Conservation (phyloP, 352 stramenopile species). For the Pythium inflatum region DNA sequence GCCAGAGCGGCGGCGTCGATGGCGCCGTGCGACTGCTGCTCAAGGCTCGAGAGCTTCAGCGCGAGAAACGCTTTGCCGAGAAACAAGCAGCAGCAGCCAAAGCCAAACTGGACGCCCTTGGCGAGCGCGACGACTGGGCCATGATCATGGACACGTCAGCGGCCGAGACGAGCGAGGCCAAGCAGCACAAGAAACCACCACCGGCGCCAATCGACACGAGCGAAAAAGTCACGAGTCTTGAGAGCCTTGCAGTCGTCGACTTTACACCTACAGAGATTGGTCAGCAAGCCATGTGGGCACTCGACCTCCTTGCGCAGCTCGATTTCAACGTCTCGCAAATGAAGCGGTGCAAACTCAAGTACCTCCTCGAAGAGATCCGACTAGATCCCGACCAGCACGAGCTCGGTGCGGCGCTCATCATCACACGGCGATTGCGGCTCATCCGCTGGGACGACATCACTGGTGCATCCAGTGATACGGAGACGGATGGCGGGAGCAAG, state of each 20-base stretch:
- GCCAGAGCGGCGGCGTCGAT: constrained; percentile 62
- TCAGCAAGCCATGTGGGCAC: constrained; percentile 70
- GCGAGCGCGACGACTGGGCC: constrained; percentile 47
- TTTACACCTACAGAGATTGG: constrained; percentile 70
- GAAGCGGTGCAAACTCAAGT: constrained; percentile 76
- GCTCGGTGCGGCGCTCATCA: constrained; percentile 57
- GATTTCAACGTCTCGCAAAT: constrained; percentile 77
- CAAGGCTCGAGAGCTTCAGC: constrained; percentile 61
- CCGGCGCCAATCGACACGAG: constrained; percentile 36
- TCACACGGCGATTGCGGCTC: constrained; percentile 62
- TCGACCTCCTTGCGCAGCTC: constrained; percentile 66
- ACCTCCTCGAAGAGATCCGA: constrained; percentile 71
- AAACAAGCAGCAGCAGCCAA: constrained; percentile 41
- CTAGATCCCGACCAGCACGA: constrained; percentile 62
- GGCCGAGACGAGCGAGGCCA: neutral
- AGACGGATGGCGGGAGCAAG: neutral
- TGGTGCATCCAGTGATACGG: neutral
- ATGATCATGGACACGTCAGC: constrained; percentile 44
- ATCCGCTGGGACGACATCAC: constrained; percentile 68
- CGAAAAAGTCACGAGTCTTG: constrained; percentile 41
- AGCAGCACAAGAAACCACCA: constrained; percentile 12
- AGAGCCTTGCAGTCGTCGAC: constrained; percentile 55
- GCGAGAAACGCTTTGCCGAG: constrained; percentile 46
- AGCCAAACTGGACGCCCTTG: constrained; percentile 32
- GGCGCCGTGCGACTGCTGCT: constrained; percentile 64